phyloP scores from a whole-genome alignment of 805 yeast species.

The Clavispora phyllophila region DNA sequence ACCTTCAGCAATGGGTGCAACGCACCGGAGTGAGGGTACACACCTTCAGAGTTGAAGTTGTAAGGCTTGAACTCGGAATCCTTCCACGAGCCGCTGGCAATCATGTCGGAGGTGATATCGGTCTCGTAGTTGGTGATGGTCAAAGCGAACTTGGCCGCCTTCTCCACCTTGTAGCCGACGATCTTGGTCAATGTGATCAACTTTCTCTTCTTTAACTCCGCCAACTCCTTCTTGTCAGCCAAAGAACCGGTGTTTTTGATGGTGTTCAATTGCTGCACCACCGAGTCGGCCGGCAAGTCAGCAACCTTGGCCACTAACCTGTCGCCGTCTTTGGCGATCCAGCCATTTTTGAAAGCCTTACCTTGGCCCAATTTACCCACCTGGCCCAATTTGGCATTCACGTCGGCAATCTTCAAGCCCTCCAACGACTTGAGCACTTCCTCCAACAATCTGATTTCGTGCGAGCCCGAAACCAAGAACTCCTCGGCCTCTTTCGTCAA shows the following conservation, averaged over 20 bases:
- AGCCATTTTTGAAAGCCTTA: conserved; percentile 93
- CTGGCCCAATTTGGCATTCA: conserved; percentile 64
- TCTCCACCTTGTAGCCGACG: conserved; percentile 67
- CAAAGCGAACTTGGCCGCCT: conserved; percentile 81
- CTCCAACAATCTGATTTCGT: conserved; percentile 74
- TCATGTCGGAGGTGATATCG: conserved; percentile 92
- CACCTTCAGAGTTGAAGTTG: conserved; percentile 94
- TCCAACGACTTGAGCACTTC: conserved; percentile 72
- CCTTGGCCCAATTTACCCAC: conserved; percentile 94
- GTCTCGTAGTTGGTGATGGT: conserved; percentile 82
- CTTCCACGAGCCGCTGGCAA: conserved; percentile 77
- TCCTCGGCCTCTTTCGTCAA: conserved; percentile 80
- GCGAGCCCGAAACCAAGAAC: conserved; percentile 77
- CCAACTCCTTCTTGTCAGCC: conserved; percentile 58
- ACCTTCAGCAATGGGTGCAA: conserved; percentile 95
- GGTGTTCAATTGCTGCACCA: conserved; percentile 57
- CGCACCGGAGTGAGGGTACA: conserved; percentile 82
- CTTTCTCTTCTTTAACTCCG: conserved; percentile 93
- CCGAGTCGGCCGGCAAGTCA: conserved; percentile 58
- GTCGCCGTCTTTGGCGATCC: conserved; percentile 89
- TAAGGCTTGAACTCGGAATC: conserved; percentile 84
- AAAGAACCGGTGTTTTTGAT: conserved; percentile 54
- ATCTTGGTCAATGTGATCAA: conserved; percentile 65
- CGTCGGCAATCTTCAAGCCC: conserved; percentile 78
- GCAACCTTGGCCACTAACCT: conserved; percentile 59